phyloP scores from a whole-genome alignment of 2,329 filamentous ascomycete species.

The Penicillium janthinellum region DNA sequence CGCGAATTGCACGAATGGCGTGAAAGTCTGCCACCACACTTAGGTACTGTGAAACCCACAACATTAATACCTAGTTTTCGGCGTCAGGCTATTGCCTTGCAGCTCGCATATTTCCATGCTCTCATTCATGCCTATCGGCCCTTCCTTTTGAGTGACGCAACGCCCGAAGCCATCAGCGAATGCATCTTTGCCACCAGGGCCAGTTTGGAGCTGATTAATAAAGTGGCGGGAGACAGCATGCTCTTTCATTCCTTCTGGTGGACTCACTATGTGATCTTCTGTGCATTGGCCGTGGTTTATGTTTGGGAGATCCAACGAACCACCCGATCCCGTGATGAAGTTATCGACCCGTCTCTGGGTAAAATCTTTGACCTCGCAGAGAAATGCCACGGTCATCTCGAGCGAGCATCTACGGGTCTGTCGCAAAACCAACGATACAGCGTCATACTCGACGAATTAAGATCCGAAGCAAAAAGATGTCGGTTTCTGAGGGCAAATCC shows the following conservation, averaged over 20 bases:
- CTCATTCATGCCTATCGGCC: background rate
- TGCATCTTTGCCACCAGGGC: background rate
- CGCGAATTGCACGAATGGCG: background rate
- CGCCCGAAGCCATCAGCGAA: background rate
- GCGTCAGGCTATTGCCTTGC: background rate
- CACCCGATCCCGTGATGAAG: background rate
- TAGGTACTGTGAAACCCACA: background rate
- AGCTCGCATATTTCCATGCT: background rate
- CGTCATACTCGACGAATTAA: background rate
- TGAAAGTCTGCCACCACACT: background rate
- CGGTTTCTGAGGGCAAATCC: background rate
- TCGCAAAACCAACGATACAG: background rate
- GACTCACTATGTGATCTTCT: slow-evolving; percentile 48
- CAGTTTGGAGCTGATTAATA: background rate
- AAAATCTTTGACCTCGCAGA: background rate
- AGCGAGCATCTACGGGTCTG: background rate
- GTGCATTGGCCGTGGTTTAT: slow-evolving; percentile 57
- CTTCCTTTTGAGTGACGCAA: background rate
- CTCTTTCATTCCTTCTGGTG: slow-evolving; percentile 33
- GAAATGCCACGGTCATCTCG: background rate
- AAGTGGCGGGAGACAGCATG: slow-evolving; percentile 14
- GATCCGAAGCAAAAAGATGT: background rate
- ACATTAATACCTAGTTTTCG: background rate
- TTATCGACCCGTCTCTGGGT: background rate
- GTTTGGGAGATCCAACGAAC: slow-evolving; percentile 55